Base-by-base conservation (phyloP, 2,329 filamentous ascomycete genomes). In the Daldinia eschscholtzii region DNA sequence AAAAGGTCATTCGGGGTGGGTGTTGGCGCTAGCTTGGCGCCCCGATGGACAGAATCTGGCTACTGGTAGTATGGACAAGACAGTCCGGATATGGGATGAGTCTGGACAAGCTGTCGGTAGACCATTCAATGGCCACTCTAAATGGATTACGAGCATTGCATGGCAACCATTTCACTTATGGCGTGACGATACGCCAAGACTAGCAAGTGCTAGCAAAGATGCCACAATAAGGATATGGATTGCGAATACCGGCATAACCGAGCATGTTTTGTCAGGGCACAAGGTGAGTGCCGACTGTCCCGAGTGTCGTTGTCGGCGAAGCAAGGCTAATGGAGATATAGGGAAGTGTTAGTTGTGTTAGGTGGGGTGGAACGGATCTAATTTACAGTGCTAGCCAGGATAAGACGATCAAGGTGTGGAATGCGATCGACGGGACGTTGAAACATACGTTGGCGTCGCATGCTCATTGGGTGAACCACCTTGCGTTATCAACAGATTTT, bases 131-230 rank as follows among this genome's bases (percentile, higher is more conserved):
- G 96, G 95, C 0, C 96, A 98, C 78, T 87, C 88, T 0, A 97
- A 97, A 80, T 97, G 93, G 89, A 91, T 98, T 64, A 95, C 92
- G 20, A 93, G 89, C 76, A 84, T 98, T 53, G 89, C 92, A 0
- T 99, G 96, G 96, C 93, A 98, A 78, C 96, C 96, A 9, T 97
- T 94, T 80, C 95, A 98, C 78, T 82, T 92, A 20, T 94, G 95
- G 84, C 82, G 86, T 18, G 85, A 87, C 60, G 92, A 89, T n/a
- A 89, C 91, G 13, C 91, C 93, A 13, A 88, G 93, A 57, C 82
- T 99, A 61, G 96, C 93, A 2, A 97, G 93, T 23, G 92, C 93
- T 0, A 96, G 92, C 55, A 97, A 97, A 79, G 96, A 99, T 79
- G 88, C 89, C 23, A 98, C 95, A 0, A 89, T 97, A 46, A 87